phyloP scores from a whole-genome alignment of 805 yeast species.

The Barnettozyma sucrosica region DNA sequence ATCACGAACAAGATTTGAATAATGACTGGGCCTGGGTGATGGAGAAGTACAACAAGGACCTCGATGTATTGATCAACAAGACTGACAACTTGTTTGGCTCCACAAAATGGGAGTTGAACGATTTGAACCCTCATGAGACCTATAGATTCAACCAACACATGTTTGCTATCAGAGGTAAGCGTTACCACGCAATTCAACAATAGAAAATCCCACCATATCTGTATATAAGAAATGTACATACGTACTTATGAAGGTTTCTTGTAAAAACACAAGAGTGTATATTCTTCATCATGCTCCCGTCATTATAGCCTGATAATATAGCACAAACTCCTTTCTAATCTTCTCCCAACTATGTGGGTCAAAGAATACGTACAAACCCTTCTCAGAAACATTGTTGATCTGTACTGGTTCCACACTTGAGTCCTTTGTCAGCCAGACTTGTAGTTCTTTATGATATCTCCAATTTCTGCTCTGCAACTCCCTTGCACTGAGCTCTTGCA shows the following conservation, averaged over 20 bases:
- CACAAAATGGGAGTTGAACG: slow-evolving; percentile 93
- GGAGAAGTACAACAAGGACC: slow-evolving; percentile 60
- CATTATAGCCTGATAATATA: slow-evolving; percentile 59
- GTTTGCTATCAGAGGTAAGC: slow-evolving; percentile 92
- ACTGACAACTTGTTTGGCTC: slow-evolving; percentile 71
- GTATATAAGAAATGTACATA: slow-evolving; percentile 5
- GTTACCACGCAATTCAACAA: slow-evolving; percentile 75
- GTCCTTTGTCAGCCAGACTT: slow-evolving; percentile 95
- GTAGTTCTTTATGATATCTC: slow-evolving; percentile 94
- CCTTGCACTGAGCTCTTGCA: slow-evolving; percentile 90
- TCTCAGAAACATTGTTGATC: slow-evolving; percentile 79
- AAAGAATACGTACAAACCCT: slow-evolving; percentile 89
- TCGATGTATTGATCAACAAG: slow-evolving; percentile 76
- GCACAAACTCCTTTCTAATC: slow-evolving; percentile 65
- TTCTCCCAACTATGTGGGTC: slow-evolving; percentile 96
- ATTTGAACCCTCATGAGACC: slow-evolving; percentile 85
- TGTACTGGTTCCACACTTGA: slow-evolving; percentile 81
- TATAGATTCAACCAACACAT: slow-evolving; percentile 87
- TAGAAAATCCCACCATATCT: slow-evolving; percentile 2
- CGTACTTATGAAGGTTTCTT: not conserved
- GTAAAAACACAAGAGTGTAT: not conserved
- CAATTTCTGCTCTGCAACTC: slow-evolving; percentile 90
- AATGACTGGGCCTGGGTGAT: slow-evolving; percentile 70
- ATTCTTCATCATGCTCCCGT: slow-evolving; percentile 18
- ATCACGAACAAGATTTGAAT: slow-evolving; percentile 64